Base-by-base conservation (phyloP, 495 filamentous ascomycete genomes). In the Talaromyces borbonicus region DNA sequence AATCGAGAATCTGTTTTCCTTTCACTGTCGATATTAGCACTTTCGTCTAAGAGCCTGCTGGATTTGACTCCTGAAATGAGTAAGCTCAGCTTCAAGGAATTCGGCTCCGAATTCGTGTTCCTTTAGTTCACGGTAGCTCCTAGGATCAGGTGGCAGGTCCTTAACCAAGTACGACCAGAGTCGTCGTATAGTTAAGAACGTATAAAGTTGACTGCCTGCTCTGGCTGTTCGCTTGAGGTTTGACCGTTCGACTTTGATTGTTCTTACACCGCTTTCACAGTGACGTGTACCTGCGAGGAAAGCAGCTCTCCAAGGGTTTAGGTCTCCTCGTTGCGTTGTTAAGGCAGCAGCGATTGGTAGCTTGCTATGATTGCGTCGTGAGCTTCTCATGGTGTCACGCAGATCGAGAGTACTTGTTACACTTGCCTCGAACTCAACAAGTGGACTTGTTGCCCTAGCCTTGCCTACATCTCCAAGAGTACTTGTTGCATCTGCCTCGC, bases 21-120 rank as follows among this genome's bases (percentile, higher is more conserved):
- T 43, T 43, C 20, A 14, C 25, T 18, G n/a, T 12, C 25, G 14
- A 8, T 27, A 18, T 45, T 8, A n/a, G 22, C 14, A 45, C 42
- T 45, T 27, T 18, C 11, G 19, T 27, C 42, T 12, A 45, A 27
- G 42, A 27, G 14, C 25, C 27, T 14, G 11, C 9, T 27, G 19
- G 42, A 27, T 30, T n/a, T 45, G 42, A 45, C 42, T 45, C 26
- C 26, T 45, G 22, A 45, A 15, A 19, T 30, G 42, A 27, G 23
- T 18, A n/a, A 29, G 20, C 27, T 45, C 42, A 30, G 42, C 42
- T 30, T 45, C 22, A 14, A 24, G 16, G 16, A 45, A 45, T 45
- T 24, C 9, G 14, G 6, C 20, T 14, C 42, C 42, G 20, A 45
- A 18, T 12, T 18, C 9, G 25, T 45, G 42, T 15, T 27, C 25